These are phyloP conservation scores for Trichosporon inkin DNA, from an alignment of 1,284 basidiomycete species.

Conservation along the genomic window DNA sequence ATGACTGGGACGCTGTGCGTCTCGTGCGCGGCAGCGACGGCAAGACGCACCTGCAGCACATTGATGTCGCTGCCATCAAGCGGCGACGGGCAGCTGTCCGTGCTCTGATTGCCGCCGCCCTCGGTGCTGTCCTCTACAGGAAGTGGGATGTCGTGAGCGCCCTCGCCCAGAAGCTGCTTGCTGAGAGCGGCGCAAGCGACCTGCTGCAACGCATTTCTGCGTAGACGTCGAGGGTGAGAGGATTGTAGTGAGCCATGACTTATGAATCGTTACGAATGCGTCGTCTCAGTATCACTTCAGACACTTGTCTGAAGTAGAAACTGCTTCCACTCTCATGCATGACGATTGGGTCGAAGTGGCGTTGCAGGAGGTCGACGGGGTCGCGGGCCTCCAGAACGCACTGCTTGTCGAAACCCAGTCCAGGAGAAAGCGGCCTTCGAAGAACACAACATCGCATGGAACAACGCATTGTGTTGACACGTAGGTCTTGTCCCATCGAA, in stretches of 20 bases:
- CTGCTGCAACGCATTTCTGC: neutral
- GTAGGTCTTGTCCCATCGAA: too few species aligned
- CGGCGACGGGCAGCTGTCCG: neutral
- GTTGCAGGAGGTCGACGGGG: too few species aligned
- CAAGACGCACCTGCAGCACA: slow-evolving; percentile 3
- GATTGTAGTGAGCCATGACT: neutral
- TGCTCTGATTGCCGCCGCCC: neutral
- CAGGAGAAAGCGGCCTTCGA: too few species aligned
- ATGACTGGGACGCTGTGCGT: slow-evolving; percentile 15
- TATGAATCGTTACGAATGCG: neutral
- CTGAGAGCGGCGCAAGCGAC: neutral
- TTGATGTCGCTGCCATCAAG: slow-evolving; percentile 8
- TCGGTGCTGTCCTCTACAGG: neutral
- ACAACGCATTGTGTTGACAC: too few species aligned
- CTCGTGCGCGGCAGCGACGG: neutral
- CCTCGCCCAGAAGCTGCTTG: neutral
- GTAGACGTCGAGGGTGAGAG: neutral
- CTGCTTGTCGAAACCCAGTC: too few species aligned
- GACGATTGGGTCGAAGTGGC: too few species aligned
- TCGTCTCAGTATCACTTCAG: too few species aligned
- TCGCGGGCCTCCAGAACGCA: too few species aligned
- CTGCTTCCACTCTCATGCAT: too few species aligned
- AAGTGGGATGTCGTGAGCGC: neutral
- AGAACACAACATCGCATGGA: too few species aligned
- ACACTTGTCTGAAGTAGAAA: too few species aligned